Evolutionary conservation across 345 rosid genomes (phyloP), one percentile per base, ranked within the genome.

Genomic region (Moricandia arvensis): DNA sequence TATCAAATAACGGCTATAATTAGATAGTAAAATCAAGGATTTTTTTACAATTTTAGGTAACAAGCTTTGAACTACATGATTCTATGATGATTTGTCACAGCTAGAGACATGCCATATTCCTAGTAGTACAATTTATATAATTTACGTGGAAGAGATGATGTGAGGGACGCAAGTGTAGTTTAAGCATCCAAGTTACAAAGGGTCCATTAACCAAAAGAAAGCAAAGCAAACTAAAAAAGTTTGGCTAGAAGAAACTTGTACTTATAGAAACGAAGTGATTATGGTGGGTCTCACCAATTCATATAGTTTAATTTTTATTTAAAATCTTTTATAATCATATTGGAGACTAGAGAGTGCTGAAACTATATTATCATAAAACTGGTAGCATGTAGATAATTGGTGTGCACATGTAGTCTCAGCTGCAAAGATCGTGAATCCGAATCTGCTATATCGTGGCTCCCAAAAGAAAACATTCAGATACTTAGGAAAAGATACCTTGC

Each of bases 161-260:
- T 38, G 63, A 35, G 16, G 7, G 66, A 59, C 38, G 24, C 55
- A 49, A 77, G 73, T 72, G 63, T 35, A 66, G 11, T 49, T 59
- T 73, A 77, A 77, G 76, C 76, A 71, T 77, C 73, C 63, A 66
- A 66, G 55, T 47, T 65, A 65, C 73, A 59, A 65, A 66, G 68
- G 72, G 76, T 65, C 68, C 73, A 59, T 59, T 65, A 72, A 47
- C 57, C 3, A 29, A 49, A 72, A 55, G 72, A 51, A 66, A 72
- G 73, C 69, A 72, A 78, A 51, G 69, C 77, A 72, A 66, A 47
- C 8, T 27, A 34, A 59, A 72, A 61, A 66, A 33, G 63, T 45
- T 71, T 77, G 17, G 57, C 73, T 59, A 34, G 60, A 49, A 66
- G 37, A 66, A 71, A 66, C 27, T 6, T 78, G 58, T 66, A 72